These are phyloP conservation scores for Thielaviopsis musarum DNA, from an alignment of 2,329 filamentous ascomycete species.

Conservation along the genomic window DNA sequence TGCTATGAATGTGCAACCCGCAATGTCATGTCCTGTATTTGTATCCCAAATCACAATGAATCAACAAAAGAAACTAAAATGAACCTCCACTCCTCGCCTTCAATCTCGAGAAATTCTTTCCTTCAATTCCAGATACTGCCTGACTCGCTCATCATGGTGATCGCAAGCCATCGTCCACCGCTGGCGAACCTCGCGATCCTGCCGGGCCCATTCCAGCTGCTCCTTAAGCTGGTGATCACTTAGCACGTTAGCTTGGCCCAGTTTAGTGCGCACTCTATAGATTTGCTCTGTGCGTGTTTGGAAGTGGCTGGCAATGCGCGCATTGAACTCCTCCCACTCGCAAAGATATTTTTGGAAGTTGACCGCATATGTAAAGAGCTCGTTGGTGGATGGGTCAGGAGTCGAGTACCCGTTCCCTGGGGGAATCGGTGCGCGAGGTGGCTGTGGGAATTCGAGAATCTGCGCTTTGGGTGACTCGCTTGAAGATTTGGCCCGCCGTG, in stretches of 20 bases:
- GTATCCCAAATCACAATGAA: background rate
- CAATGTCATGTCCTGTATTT: background rate
- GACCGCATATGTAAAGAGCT: constrained; percentile 17
- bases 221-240: constrained; percentile 19
- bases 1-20: background rate
- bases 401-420: constrained; percentile 18
- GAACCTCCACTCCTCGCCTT: background rate
- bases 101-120: constrained; percentile 5
- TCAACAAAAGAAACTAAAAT: background rate
- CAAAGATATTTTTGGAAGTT: constrained; percentile 9
- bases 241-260: constrained; percentile 28
- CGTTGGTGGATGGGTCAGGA: constrained; percentile 37
- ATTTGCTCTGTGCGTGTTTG: constrained; percentile 30
- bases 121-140: constrained; percentile 36
- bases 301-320: constrained; percentile 39
- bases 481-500: constrained; percentile 18
- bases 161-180: constrained; percentile 44
- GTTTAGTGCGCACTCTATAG: constrained; percentile 26
- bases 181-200: constrained; percentile 46
- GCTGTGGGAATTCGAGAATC: constrained; percentile 28
- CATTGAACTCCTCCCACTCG: constrained; percentile 25
- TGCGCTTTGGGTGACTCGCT: constrained; percentile 20
- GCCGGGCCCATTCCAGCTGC: constrained; percentile 43
- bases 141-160: constrained; percentile 40
- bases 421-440: constrained; percentile 34